Base-by-base conservation (phyloP, 805 yeast genomes). In the Ogataea wickerhamii region DNA sequence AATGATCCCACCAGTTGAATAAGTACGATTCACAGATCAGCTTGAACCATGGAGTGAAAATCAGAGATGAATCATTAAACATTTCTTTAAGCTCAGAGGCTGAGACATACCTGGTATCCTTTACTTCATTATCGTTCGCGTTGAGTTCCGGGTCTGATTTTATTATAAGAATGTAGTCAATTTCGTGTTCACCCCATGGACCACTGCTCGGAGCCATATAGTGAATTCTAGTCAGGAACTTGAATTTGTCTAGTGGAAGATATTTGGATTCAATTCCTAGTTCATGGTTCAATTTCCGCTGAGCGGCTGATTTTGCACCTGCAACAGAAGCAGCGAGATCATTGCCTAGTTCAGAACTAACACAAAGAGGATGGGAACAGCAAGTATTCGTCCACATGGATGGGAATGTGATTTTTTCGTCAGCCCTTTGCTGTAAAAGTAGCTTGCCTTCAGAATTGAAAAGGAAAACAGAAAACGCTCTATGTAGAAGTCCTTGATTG, bases 301-400 rank as follows among this genome's bases (percentile, higher is more conserved):
- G 83, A 3, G 98, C 97, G 2, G 98, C 98, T 28, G 70, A 68
- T 56, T 79, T 84, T 37, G 78, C 95, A 41, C 98, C 98, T 19
- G 64, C 62, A 6, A 91, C 69, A 6, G 94, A 85, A 24, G 70
- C 65, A 5, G 66, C 62, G 41, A 89, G 68, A 33, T 66, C 63
- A 24, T 58, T 53, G 8, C 97, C 97, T 57, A 88, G 68, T 63
- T 93, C 99, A 25, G 77, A 67, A 26, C 80, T 74, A 24, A 87
- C 77, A 38, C 96, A 87, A 37, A 93, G 70, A 7, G 99, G 99
- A 61, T 93, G 99, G 1, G 98, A 89, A 63, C 99, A 93, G 66
- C 99, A 93, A 2, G 99, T 93, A 62, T 93, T 93, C 18, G 99
- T 93, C 99, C 99, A 93, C 82, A 89, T 80, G 41, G 79, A 79